Percentiles rank a stretch among this genome's conserved stretches.
phyloP scores from a whole-genome alignment of 1,284 basidiomycete species.

The Singerocomus inundabilis region DNA sequence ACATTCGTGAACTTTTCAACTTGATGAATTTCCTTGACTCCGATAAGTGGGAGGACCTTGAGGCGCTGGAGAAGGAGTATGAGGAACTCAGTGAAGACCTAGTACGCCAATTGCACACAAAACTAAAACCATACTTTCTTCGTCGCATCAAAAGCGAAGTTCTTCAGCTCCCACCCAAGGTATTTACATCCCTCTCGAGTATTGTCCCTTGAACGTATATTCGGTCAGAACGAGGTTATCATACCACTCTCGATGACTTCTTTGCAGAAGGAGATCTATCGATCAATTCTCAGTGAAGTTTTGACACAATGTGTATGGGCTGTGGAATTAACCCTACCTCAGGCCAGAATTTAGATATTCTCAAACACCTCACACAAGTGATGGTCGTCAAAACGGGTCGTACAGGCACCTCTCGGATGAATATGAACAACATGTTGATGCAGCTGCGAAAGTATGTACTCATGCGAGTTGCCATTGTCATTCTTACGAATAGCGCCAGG shows the following conservation, averaged over 20 bases:
- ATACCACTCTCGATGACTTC: slow-evolving; percentile 89
- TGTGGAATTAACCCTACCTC: slow-evolving; percentile 10
- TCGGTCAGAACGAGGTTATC: slow-evolving; percentile 76
- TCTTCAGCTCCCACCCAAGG: slow-evolving; percentile 89
- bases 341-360: slow-evolving; percentile 69
- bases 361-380: slow-evolving; percentile 56
- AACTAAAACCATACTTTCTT: slow-evolving; percentile 87
- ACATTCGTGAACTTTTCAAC: slow-evolving; percentile 92
- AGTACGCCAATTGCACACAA: slow-evolving; percentile 74
- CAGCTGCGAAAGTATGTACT: slow-evolving; percentile 72
- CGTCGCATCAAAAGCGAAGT: slow-evolving; percentile 93
- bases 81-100: slow-evolving; percentile 77
- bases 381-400: slow-evolving; percentile 35
- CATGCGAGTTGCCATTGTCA: neutral
- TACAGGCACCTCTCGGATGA: slow-evolving; percentile 41
- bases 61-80: slow-evolving; percentile 67
- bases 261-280: slow-evolving; percentile 88
- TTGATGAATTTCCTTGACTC: slow-evolving; percentile 92
- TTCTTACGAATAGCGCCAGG: slow-evolving; percentile 39
- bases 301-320: neutral
- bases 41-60: slow-evolving; percentile 70
- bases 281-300: slow-evolving; percentile 68
- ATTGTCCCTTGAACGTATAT: slow-evolving; percentile 9
- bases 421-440: slow-evolving; percentile 83
- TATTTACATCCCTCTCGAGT: slow-evolving; percentile 32